phyloP scores from a whole-genome alignment of 495 filamentous ascomycete genomes.

The Venustampulla echinocandica region DNA sequence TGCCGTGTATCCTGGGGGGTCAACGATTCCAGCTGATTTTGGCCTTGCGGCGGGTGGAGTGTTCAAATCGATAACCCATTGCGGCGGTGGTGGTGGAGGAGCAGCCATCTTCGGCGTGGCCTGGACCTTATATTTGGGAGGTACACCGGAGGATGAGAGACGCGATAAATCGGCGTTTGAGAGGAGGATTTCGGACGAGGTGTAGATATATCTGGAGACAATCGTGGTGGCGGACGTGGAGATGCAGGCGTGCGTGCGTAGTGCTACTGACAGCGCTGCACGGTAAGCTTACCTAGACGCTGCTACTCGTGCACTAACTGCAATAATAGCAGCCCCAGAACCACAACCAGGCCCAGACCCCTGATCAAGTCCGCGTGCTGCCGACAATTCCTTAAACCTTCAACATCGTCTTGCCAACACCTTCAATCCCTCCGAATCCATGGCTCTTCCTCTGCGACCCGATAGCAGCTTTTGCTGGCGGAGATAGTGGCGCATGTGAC shows the following conservation, averaged over 20 bases:
- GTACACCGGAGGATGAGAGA: too few species aligned
- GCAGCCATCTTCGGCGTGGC: not conserved
- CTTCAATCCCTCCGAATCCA: constrained; percentile 16
- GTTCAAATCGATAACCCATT: constrained; percentile 75
- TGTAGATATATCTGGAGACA: too few species aligned
- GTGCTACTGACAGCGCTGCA: too few species aligned
- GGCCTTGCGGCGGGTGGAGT: constrained; percentile 48
- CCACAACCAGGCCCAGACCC: constrained; percentile 9
- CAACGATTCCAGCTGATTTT: constrained; percentile 57
- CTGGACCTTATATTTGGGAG: too few species aligned
- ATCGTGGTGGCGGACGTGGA: too few species aligned
- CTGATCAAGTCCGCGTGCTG: constrained; percentile 17
- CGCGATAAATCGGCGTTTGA: too few species aligned
- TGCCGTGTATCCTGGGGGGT: constrained; percentile 80
- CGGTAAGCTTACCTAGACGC: too few species aligned
- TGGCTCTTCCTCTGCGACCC: constrained; percentile 17
- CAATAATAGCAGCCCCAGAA: too few species aligned
- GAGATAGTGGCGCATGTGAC: constrained; percentile 27
- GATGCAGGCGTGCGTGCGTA: too few species aligned
- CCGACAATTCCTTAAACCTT: constrained; percentile 10
- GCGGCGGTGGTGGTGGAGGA: constrained; percentile 41
- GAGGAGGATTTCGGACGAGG: too few species aligned
- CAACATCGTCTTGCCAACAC: not conserved
- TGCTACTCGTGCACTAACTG: too few species aligned
- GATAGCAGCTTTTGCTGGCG: constrained; percentile 13